Conservation (phyloP, 1,139 yeast species). For the Lodderomyces jiufengensis region DNA sequence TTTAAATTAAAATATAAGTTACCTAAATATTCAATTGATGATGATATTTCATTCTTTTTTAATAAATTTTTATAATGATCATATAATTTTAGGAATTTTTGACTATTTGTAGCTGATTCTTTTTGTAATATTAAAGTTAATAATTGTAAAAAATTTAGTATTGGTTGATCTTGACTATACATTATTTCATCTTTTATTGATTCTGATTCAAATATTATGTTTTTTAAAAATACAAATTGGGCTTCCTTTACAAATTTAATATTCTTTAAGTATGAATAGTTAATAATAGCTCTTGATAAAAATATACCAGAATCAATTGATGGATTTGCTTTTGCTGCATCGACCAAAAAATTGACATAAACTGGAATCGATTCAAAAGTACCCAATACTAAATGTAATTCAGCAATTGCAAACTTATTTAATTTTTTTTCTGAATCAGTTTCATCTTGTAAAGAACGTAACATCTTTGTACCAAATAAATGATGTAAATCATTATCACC, state of each 20-base stretch:
- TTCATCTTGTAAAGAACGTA: slow-evolving; percentile 21
- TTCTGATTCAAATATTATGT: slow-evolving; percentile 14
- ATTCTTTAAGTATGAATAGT: slow-evolving; percentile 64
- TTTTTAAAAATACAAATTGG: slow-evolving; percentile 34
- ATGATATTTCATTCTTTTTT: slow-evolving; percentile 26
- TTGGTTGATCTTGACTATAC: slow-evolving; percentile 25
- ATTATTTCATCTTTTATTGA: slow-evolving; percentile 14
- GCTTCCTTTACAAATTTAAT: slow-evolving; percentile 54
- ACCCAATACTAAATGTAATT: slow-evolving; percentile 65
- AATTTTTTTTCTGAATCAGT: slow-evolving; percentile 18
- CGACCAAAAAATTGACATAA: slow-evolving; percentile 52
- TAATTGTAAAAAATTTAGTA: slow-evolving; percentile 69
- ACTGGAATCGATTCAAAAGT: slow-evolving; percentile 54
- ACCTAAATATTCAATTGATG: slow-evolving; percentile 49
- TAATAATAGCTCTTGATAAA: slow-evolving; percentile 61
- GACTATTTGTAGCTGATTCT: slow-evolving; percentile 42
- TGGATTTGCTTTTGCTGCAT: slow-evolving; percentile 28
- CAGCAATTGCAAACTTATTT: slow-evolving; percentile 41
- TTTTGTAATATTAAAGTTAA: slow-evolving; percentile 61
- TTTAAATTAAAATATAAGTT: slow-evolving; percentile 37
- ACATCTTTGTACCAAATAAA: slow-evolving; percentile 65
- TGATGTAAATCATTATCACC: slow-evolving; percentile 80
- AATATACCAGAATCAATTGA: slow-evolving; percentile 47
- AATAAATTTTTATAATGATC: slow-evolving; percentile 33
- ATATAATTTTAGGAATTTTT: slow-evolving; percentile 52